phyloP scores from a whole-genome alignment of 2,329 filamentous ascomycete genomes.

The Trichophyton mentagrophytes region DNA sequence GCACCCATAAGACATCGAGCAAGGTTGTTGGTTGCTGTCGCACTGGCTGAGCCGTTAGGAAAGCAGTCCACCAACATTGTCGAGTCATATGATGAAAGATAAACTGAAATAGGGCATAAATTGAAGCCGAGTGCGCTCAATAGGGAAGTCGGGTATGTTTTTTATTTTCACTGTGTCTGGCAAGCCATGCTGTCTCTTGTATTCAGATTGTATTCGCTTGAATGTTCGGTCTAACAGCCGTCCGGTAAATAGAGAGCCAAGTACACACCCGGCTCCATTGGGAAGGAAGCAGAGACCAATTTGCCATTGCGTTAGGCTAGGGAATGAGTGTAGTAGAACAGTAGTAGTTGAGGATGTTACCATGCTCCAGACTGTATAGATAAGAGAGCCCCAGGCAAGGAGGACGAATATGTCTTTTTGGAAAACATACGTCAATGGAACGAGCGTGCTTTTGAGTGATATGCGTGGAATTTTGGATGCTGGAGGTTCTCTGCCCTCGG shows the following conservation, averaged over 20 bases:
- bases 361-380: neutral
- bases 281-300: constrained; percentile 28
- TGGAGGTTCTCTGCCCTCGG: neutral
- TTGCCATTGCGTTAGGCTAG: neutral
- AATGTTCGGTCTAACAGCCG: constrained; percentile 60
- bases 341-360: neutral
- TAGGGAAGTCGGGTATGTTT: constrained; percentile 41
- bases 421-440: constrained; percentile 7
- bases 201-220: constrained; percentile 31
- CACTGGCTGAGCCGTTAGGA: constrained; percentile 37
- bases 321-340: neutral
- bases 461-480: neutral
- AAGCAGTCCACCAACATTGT: constrained; percentile 45
- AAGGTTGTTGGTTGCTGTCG: constrained; percentile 43
- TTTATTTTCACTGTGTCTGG: constrained; percentile 46
- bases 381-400: constrained; percentile 15
- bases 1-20: constrained; percentile 42
- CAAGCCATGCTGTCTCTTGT: constrained; percentile 43
- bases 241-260: constrained; percentile 30
- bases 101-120: neutral
- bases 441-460: neutral
- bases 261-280: constrained; percentile 5
- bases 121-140: constrained; percentile 28
- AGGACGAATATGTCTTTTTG: constrained; percentile 29
- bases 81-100: constrained; percentile 23